Base-by-base conservation (phyloP, 345 rosid species). In the Gossypium longicalyx region DNA sequence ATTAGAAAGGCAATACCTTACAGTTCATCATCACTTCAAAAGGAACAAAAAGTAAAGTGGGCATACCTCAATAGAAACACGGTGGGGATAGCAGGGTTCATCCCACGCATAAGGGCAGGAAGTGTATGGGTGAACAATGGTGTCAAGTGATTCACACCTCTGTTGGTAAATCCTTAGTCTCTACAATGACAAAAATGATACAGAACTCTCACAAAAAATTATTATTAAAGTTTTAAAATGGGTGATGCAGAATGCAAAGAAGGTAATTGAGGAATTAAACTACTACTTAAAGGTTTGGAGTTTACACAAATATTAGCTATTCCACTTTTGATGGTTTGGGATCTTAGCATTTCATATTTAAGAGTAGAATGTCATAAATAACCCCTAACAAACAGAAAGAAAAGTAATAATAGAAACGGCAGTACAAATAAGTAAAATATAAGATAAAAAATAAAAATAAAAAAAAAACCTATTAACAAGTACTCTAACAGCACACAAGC, bases 31-130 rank as follows among this genome's bases (percentile, higher is more conserved):
- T 54, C 25, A 29, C 52, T 66, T 62, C 71, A 9, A 60, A 23
- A 54, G 22, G 49, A 62, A 74, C 73, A 43, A 72, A 74, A 67
- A 58, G 73, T 23, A 43, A 43, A 27, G 70, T 6, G 62, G 57
- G 51, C 61, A 74, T 86, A 94, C 98, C 97, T 94, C 97, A 76
- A 94, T 76, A 75, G 86, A 81, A 63, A 94, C 87, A 81, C 94
- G 93, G 80, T 90, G 97, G 12, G 97, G 97, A 80, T 81, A 92
- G 78, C 86, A 88, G 64, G 97, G 97, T 83, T 94, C 98, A 90
- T 94, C 98, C 98, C 98, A 94, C 45, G 98, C 97, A 85, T 94
- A 92, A 54, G 92, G 94, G 82, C 88, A 87, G 64, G 93, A 90
- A 43, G 89, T 83, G 77, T 92, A 94, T 13, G 97, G 89, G 57